Evolutionary conservation across 768 basidiomycete genomes (phyloP), one percentile per base, ranked within the genome.

Genomic region (Leccinum boreale): DNA sequence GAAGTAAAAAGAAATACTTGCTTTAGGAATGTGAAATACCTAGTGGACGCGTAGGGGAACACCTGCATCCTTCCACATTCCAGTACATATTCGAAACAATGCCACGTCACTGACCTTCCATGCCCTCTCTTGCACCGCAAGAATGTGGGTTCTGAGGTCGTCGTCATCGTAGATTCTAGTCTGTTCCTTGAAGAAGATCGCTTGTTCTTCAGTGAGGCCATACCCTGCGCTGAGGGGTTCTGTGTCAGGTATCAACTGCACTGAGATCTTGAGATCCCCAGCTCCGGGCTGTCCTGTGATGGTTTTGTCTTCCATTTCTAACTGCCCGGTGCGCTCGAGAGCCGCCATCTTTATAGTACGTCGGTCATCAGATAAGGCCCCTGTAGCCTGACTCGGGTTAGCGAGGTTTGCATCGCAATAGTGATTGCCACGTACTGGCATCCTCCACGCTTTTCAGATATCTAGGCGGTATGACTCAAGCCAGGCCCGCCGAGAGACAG

Each of bases 21-120:
- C 73, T 24, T 59, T 5, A 66, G 62, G 50, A 74, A 74, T 2
- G 47, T 53, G 48, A 73, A 64, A 15, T 19, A 55, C 7, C 54
- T 60, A 21, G 75, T 71, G 47, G 70, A 75, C 2, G 28, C 15
- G 28, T 73, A 73, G 28, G 72, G 70, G 26, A 61, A 60, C 31
- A 67, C 52, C 73, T 73, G 31, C 2, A 26, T 33, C n/a, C 21
- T 24, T 47, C 2, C 29, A 28, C 0, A 7, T 4, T 9, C 29
- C 17, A 39, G 36, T 19, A 11, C 19, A 19, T 19, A n/a, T n/a
- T 33, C 24, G 6, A 39, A 19, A 21, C 1, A 1, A 35, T 4
- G 15, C 29, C 12, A 12, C 1, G 5, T 17, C 5, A 55, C 65
- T 36, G 44, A 72, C 74, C 53, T 70, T 56, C 55, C 69, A 73